Percentiles rank a stretch among this genome's conserved stretches.
phyloP scores from a whole-genome alignment of 2,329 filamentous ascomycete genomes.

The Cytospora chrysosperma region DNA sequence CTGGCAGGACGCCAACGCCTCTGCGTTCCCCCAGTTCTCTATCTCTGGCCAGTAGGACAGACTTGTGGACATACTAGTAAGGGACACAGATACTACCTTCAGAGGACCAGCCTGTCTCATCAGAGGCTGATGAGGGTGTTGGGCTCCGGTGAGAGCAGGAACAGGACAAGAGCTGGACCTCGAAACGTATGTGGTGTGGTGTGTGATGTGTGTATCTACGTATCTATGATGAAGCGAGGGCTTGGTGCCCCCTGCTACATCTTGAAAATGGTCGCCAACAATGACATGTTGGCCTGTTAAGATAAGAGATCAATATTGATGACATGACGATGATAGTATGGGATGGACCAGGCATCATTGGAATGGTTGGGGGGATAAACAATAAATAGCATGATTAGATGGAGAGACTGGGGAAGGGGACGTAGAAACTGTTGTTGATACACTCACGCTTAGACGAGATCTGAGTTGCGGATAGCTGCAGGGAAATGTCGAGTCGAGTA shows the following conservation, averaged over 20 bases:
- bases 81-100: not conserved
- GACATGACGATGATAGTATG: slow-evolving; percentile 1
- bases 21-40: slow-evolving; percentile 31
- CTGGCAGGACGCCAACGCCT: slow-evolving; percentile 35
- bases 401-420: not conserved
- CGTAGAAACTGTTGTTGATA: not conserved
- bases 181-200: not conserved
- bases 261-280: not conserved
- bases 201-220: too few relatives aligned
- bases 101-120: not conserved
- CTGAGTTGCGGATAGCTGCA: too few relatives aligned
- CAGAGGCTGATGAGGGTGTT: not conserved
- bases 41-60: slow-evolving; percentile 29
- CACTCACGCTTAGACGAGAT: not conserved
- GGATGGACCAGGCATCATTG: slow-evolving; percentile 1
- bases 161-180: not conserved
- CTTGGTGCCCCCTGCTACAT: not conserved
- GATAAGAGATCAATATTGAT: not conserved
- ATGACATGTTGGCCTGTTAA: not conserved
- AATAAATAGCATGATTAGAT: not conserved
- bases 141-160: not conserved
- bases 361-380: not conserved
- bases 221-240: not conserved
- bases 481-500: too few relatives aligned
- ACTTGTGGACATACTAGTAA: not conserved